These are phyloP conservation scores for Aureobasidium sp. DNA, from an alignment of 2,329 filamentous ascomycete species.

Conservation along the genomic window DNA sequence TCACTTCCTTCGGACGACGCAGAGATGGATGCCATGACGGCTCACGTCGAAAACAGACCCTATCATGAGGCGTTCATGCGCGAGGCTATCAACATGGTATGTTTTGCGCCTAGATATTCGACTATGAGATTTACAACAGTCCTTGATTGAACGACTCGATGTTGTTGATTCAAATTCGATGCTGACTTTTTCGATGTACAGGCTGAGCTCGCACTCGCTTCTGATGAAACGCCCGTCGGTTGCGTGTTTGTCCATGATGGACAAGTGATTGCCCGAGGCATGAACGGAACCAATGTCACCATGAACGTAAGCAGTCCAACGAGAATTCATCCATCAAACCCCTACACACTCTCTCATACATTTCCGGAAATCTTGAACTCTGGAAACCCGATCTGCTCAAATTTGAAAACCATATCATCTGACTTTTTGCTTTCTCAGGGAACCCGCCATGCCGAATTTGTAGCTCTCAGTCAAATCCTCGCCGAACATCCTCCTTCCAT, in stretches of 20 bases:
- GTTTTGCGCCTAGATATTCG: neutral
- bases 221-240: conserved; percentile 91
- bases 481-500: conserved; percentile 59
- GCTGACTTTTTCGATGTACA: conserved; percentile 31
- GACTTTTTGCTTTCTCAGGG: conserved; percentile 49
- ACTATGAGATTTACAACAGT: neutral
- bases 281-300: conserved; percentile 94
- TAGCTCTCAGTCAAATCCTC: conserved; percentile 67
- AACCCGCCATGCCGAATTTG: conserved; percentile 90
- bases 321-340: neutral
- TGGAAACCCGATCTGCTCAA: no score
- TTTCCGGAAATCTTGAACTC: no score
- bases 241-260: conserved; percentile 83
- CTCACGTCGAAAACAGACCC: conserved; percentile 32
- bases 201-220: conserved; percentile 77
- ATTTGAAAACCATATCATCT: neutral
- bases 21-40: conserved; percentile 17
- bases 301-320: conserved; percentile 48
- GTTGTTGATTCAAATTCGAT: no score
- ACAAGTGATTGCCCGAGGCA: conserved; percentile 76
- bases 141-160: no score
- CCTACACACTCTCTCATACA: no score
- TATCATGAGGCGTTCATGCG: conserved; percentile 66
- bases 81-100: conserved; percentile 79
- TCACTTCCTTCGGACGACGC: neutral